Base-by-base conservation (phyloP, 1,284 basidiomycete species). In the Leccinum griseonigrum region DNA sequence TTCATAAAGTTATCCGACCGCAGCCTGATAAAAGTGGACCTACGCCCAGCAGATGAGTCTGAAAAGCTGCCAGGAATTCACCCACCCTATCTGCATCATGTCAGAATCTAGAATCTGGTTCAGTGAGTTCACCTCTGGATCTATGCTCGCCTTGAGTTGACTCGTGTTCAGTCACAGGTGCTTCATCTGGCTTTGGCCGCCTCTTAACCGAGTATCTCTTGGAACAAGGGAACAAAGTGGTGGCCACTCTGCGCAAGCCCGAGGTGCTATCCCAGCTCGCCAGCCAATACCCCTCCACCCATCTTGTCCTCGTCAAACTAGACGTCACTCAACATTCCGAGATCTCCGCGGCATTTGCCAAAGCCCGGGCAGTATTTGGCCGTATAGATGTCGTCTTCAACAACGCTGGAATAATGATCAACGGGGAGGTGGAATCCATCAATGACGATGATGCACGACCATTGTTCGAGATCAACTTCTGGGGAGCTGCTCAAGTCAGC, bases 301-400 rank as follows among this genome's bases (percentile, higher is more conserved):
- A 68, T 26, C 74, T 83, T 4, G 65, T 79, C 22, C 68, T 77
- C 14, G 60, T 78, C 56, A 68, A 73, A 55, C 61, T 81, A 26
- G 81, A 83, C 64, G 78, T 82, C 56, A 77, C 70, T 34, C 63
- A 72, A 3, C 60, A 63, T 6, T 53, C 48, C 2, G 68, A 67
- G 4, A 71, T 81, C 34, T 50, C 50, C 0, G 64, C 61, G 4
- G 78, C 75, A 0, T 81, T 82, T 56, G 62, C 67, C 4, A 67
- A 67, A 38, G 76, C 75, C 0, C 65, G 69, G 48, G 68, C 68
- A 5, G 59, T 54, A 10, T 80, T 80, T 56, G 79, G 80, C 1
- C 71, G 74, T 4, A 61, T 81, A 40, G 78, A 81, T 54, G 73
- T 80, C 18, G 79, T 82, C 3, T 75, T 79, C 60, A 81, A 80